Evolutionary conservation across 2,329 filamentous ascomycete species (phyloP).

Genomic region (Calonectria montana): DNA sequence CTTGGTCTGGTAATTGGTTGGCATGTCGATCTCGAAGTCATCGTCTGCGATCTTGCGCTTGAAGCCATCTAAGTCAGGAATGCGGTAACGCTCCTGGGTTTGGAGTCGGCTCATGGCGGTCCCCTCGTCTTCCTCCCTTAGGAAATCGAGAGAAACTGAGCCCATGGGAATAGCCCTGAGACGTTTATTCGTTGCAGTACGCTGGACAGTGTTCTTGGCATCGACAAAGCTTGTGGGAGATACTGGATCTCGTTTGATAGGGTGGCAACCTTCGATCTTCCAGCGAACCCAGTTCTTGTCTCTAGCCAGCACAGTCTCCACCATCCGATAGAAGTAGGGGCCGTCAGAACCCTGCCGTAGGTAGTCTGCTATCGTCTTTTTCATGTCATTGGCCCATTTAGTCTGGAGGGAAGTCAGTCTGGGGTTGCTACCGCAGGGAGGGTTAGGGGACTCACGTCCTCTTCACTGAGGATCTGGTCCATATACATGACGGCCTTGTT

Average conservation of each 20-base stretch:
- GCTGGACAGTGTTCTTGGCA: slow-evolving; percentile 74
- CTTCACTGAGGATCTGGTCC: slow-evolving; percentile 77
- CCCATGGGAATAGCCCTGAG: slow-evolving; percentile 76
- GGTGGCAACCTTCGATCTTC: slow-evolving; percentile 94
- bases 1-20: slow-evolving; percentile 70
- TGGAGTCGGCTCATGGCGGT: slow-evolving; percentile 78
- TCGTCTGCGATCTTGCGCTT: slow-evolving; percentile 79
- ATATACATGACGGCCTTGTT: slow-evolving; percentile 92
- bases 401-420: slow-evolving; percentile 59
- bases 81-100: slow-evolving; percentile 69
- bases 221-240: slow-evolving; percentile 75
- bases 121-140: slow-evolving; percentile 72
- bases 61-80: slow-evolving; percentile 78
- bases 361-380: slow-evolving; percentile 82
- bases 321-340: slow-evolving; percentile 94
- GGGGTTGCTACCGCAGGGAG: background rate
- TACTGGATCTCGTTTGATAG: slow-evolving; percentile 82
- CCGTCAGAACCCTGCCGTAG: slow-evolving; percentile 85
- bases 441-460: slow-evolving; percentile 73
- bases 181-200: slow-evolving; percentile 76
- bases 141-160: slow-evolving; percentile 81
- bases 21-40: slow-evolving; percentile 89
- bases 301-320: slow-evolving; percentile 92
- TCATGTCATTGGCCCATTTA: slow-evolving; percentile 86
- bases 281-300: slow-evolving; percentile 99